Evolutionary conservation across 495 filamentous ascomycete species (phyloP).

Genomic region (Aspergillus hancockii): DNA sequence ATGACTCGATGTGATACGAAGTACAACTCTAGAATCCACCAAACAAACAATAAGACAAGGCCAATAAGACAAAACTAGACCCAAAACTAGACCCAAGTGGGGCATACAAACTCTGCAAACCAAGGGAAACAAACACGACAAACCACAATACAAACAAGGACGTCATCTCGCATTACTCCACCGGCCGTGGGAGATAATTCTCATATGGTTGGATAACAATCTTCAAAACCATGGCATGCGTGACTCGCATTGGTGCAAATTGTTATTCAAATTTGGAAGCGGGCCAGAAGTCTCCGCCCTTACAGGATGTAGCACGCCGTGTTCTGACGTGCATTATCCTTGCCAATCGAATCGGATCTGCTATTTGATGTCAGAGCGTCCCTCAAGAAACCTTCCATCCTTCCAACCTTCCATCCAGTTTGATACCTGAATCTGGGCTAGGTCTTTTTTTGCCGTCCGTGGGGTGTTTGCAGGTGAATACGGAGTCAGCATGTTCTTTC

Average conservation of each 20-base stretch:
- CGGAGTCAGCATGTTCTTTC: slow-evolving; percentile 6
- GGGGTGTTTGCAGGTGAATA: slow-evolving; percentile 3
- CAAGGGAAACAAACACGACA: background rate
- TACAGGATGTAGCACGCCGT: background rate
- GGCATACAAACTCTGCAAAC: slow-evolving; percentile 6
- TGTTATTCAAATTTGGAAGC: background rate
- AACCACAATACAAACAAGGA: slow-evolving; percentile 10
- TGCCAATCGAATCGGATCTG: slow-evolving; percentile 1
- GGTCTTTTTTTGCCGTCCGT: background rate
- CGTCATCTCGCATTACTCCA: slow-evolving; percentile 13
- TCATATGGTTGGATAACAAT: slow-evolving; percentile 4
- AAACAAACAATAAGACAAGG: no score
- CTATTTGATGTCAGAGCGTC: background rate
- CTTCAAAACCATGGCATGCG: background rate
- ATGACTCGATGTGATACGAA: no score
- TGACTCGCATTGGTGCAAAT: background rate
- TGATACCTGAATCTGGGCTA: background rate
- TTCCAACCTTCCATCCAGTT: background rate
- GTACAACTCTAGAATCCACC: no score
- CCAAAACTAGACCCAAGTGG: background rate
- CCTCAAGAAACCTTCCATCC: slow-evolving; percentile 3
- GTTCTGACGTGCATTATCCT: slow-evolving; percentile 4
- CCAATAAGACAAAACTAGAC: background rate
- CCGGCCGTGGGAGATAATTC: slow-evolving; percentile 2
- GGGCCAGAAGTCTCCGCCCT: background rate